phyloP scores from a whole-genome alignment of 306 rosid genomes.

The Prosopis cineraria region DNA sequence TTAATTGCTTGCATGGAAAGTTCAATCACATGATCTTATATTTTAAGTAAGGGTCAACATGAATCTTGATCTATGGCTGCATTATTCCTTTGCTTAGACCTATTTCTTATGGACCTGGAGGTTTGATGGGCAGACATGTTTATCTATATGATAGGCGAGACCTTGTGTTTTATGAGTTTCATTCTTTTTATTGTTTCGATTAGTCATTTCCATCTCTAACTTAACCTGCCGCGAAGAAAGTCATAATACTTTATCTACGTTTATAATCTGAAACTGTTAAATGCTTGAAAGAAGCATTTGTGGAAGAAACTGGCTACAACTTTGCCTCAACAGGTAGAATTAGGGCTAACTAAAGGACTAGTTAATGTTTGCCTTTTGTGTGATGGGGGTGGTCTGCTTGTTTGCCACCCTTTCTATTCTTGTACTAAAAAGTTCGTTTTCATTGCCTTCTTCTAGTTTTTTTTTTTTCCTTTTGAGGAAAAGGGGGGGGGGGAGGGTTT shows the following conservation, averaged over 20 bases:
- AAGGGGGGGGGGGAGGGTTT: neutral
- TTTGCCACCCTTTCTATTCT: neutral
- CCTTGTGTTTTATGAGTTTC: neutral
- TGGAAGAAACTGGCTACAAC: neutral
- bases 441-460: neutral
- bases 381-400: neutral
- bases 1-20: neutral
- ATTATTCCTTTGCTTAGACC: neutral
- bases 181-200: neutral
- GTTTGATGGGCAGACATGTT: neutral
- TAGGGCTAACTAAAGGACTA: neutral
- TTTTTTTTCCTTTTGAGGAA: neutral
- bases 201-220: neutral
- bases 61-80: neutral
- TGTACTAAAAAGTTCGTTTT: neutral
- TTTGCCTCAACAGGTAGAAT: slow-evolving; percentile 7
- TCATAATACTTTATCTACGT: neutral
- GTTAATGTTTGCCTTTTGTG: neutral
- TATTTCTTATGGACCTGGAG: neutral
- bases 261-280: slow-evolving; percentile 3
- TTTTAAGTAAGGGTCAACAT: neutral
- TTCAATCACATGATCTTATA: neutral
- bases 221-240: neutral
- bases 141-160: neutral
- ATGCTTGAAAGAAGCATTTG: no score